Conservation (phyloP, 495 filamentous ascomycete species). For the Astrocystis sublimbata region DNA sequence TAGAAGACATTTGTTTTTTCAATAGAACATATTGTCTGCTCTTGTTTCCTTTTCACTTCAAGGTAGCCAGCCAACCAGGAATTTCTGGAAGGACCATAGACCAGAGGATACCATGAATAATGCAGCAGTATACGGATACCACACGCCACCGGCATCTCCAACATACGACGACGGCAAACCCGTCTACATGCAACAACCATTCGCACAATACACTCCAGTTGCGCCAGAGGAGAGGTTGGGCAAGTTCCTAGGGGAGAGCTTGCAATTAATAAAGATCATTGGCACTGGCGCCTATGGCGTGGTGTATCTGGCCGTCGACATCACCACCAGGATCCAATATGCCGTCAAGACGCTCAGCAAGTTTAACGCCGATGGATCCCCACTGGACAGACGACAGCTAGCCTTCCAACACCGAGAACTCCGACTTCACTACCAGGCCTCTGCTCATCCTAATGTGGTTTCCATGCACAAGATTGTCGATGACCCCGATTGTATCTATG, state of each 20-base stretch:
- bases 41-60: conserved; percentile 30
- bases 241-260: conserved; percentile 74
- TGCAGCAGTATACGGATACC: conserved; percentile 55
- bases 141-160: conserved; percentile 54
- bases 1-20: conserved; percentile 28
- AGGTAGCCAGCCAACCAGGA: conserved; percentile 14
- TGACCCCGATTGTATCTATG: conserved; percentile 88
- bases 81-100: conserved; percentile 33
- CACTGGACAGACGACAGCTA: conserved; percentile 81
- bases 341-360: conserved; percentile 98
- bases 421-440: conserved; percentile 83
- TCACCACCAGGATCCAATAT: conserved; percentile 77
- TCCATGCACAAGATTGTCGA: conserved; percentile 94
- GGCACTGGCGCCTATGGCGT: conserved; percentile 96
- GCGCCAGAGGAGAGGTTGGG: conserved; percentile 84
- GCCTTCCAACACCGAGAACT: conserved; percentile 94
- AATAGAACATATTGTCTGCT: conserved; percentile 33
- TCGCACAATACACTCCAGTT: conserved; percentile 44
- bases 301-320: conserved; percentile 90
- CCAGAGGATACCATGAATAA: conserved; percentile 51
- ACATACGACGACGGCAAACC: conserved; percentile 47
- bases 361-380: conserved; percentile 61
- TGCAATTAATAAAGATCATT: conserved; percentile 81
- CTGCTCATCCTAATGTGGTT: conserved; percentile 88
- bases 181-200: conserved; percentile 40